Base-by-base conservation (phyloP, 495 filamentous ascomycete species). In the Hypoxylon trugodes region DNA sequence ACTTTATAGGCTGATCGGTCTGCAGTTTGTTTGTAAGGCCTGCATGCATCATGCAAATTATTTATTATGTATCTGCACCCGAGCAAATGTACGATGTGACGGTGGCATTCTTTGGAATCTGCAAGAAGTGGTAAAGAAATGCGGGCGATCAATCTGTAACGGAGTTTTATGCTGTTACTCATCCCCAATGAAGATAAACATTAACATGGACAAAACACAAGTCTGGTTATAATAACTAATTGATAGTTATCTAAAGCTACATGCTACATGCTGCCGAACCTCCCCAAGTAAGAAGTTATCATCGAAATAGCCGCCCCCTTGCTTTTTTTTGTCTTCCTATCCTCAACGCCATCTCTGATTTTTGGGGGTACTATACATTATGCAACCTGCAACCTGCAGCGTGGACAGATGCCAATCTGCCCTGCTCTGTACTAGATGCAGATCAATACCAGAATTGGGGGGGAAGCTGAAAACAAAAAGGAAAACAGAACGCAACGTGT, bases 321-420 rank as follows among this genome's bases (percentile, higher is more conserved):
- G 8, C 18, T 25, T 45, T 55, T 59, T 48, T 56, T 19, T 43
- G 6, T 2, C 13, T 50, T 26, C n/a, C n/a, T n/a, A n/a, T n/a
- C 37, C 24, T 24, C 21, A 56, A 66, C 62, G 62, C 62, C 62
- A 16, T 52, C 22, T 55, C 43, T 56, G 48, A 19, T 45, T 18
- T 30, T n/a, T n/a, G n/a, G 10, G 41, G 24, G 24, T 60, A 66
- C 49, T 66, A 66, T 66, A 66, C 62, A 66, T 60, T 66, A 66
- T 51, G 56, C 51, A 60, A 45, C 43, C 43, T 51, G 24, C 16
- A 28, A 22, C 9, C n/a, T n/a, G n/a, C n/a, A n/a, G n/a, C n/a
- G n/a, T n/a, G n/a, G n/a, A 42, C 16, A 22, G 26, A 26, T 1
- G 45, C 4, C 45, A 3, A 4, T 13, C 45, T 33, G 13, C 8